These are phyloP conservation scores for Fomes fomentarius DNA, from an alignment of 1,284 basidiomycete genomes.

Conservation along the genomic window DNA sequence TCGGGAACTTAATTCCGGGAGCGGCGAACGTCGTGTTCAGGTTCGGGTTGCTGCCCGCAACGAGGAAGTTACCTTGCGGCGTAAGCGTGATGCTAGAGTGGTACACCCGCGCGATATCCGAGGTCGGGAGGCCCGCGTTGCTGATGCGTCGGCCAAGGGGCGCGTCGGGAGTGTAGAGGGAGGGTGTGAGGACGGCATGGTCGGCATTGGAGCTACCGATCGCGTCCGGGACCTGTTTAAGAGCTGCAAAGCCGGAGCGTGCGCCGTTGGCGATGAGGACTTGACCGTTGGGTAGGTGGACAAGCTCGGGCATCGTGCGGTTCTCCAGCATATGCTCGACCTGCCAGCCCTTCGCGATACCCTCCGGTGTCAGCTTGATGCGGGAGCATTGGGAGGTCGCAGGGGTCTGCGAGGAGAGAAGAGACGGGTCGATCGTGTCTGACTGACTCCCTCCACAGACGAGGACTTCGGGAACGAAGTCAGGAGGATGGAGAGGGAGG, in stretches of 20 bases:
- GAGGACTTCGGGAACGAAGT: conserved; percentile 51
- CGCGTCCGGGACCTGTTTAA: conserved; percentile 28
- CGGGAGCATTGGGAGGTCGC: conserved; percentile 46
- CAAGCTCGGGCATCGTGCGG: conserved; percentile 52
- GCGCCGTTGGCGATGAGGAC: conserved; percentile 53
- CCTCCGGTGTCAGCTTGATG: conserved; percentile 26
- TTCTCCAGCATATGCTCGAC: conserved; percentile 32
- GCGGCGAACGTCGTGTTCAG: conserved; percentile 31
- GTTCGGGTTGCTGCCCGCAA: conserved; percentile 57
- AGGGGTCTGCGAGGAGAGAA: conserved; percentile 42
- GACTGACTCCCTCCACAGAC: conserved; percentile 48
- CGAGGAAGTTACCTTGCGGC: conserved; percentile 46
- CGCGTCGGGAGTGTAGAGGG: conserved; percentile 53
- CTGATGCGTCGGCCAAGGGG: conserved; percentile 50
- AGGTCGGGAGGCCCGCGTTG: conserved; percentile 47
- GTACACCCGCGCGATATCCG: conserved; percentile 48
- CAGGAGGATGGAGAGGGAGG: conserved; percentile 48
- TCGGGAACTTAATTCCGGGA: conserved; percentile 32
- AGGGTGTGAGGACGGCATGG: conserved; percentile 46
- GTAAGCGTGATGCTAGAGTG: conserved; percentile 47
- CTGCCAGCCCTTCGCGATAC: conserved; percentile 30
- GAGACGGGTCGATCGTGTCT: conserved; percentile 35
- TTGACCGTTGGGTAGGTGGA: conserved; percentile 57
- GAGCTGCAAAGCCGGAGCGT: conserved; percentile 48
- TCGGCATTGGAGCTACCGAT: conserved; percentile 50